Evolutionary conservation across 352 stramenopile species (phyloP), one percentile per base, ranked within the genome.

Genomic region (Plasmopara viticola): DNA sequence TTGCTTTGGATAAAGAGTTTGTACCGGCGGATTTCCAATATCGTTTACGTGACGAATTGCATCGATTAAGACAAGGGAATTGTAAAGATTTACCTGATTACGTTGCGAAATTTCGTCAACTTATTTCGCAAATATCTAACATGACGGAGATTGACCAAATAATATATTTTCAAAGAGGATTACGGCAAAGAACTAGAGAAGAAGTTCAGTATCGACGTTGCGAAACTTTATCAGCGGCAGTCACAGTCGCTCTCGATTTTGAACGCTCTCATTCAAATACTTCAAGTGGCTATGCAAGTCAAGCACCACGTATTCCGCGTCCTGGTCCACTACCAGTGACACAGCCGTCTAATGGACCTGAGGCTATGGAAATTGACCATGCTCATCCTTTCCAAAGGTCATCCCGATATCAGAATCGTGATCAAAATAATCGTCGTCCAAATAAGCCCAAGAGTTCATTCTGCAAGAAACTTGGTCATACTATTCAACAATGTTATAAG

Each of bases 41-140:
- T n/a, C n/a, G n/a, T n/a, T n/a, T n/a, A n/a, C n/a, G n/a, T n/a
- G n/a, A n/a, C n/a, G n/a, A n/a, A n/a, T n/a, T n/a, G n/a, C n/a
- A n/a, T n/a, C n/a, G n/a, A n/a, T n/a, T n/a, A n/a, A n/a, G n/a
- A n/a, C n/a, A n/a, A n/a, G n/a, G n/a, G n/a, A n/a, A n/a, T n/a
- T n/a, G n/a, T n/a, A n/a, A n/a, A n/a, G n/a, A n/a, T n/a, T n/a
- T n/a, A n/a, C n/a, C n/a, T n/a, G n/a, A n/a, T n/a, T n/a, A n/a
- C n/a, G n/a, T n/a, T n/a, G n/a, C 14, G 9, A 14, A 17, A 17
- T 41, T 41, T 41, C 6, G 37, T 3, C 38, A 53, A 20, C 10
- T 59, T 13, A 53, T 59, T 25, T 53, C 29, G 34, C 44, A 59
- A 25, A 38, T 59, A n/a, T n/a, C n/a, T n/a, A n/a, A n/a, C n/a